Base-by-base conservation (phyloP, 2,329 filamentous ascomycete species). In the Monilinia aucupariae region DNA sequence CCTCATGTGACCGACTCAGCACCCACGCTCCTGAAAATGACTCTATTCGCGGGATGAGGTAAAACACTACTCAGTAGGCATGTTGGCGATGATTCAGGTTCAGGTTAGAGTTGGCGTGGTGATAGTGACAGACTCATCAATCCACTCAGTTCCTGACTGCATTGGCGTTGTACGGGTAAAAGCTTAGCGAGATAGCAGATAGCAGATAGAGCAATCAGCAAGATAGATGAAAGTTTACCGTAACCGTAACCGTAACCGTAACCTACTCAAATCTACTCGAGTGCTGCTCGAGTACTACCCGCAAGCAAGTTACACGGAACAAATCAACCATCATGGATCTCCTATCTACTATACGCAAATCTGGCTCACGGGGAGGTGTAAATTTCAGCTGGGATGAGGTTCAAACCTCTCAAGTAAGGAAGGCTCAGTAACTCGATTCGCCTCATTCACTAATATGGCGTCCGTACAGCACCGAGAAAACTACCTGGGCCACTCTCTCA, bases 301-400 rank as follows among this genome's bases (percentile, higher is more conserved):
- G n/a, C 20, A 43, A 30, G 6, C 27, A 43, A 53, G n/a, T 12
- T 43, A 51, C 32, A 7, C n/a, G 9, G 27, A 45, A 32, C 20
- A 22, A 27, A 7, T 25, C 51, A 20, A 47, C 4, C 34, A 67
- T 65, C 63, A 97, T 99, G 94, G 94, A 99, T 82, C 84, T 99
- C 62, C 85, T 97, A 61, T 90, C 92, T 64, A 91, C 90, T 49
- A 89, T 99, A 66, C 91, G 92, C 73, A 97, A 99, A 78, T 79
- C 82, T 22, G 93, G 96, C 75, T 94, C 91, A 71, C 88, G 94
- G 69, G 94, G 94, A 72, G 94, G 94, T 74, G 89, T 89, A 76
- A 92, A 97, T 76, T 99, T 99, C 80, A 92, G 88, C 78, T 97
- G 94, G 94, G 90, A 93, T 68, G 92, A 97, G 70, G 93, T 99